Base-by-base conservation (phyloP, 148 eudicot genomes). In the Camellia lanceoleosa region DNA sequence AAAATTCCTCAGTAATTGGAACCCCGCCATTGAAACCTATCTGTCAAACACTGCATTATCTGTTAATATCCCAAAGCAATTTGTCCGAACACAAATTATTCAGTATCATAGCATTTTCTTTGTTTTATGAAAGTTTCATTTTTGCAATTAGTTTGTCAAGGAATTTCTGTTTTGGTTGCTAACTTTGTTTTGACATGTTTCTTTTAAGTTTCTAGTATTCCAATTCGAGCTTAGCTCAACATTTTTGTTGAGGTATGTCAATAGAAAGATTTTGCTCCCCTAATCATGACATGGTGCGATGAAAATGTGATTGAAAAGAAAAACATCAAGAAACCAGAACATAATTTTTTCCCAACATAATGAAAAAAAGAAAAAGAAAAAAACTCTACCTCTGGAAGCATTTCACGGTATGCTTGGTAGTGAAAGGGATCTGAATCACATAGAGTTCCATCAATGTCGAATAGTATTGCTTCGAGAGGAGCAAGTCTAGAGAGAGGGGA, bases 341-440 rank as follows among this genome's bases (percentile, higher is more conserved):
- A 49, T 9, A 18, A 1, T 15, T 68, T 43, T 16, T 41, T 66
- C 18, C 52, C 72, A 15, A 5, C 0, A 44, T 68, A 38, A 5
- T n/a, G 1, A 63, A 20, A n/a, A 63, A 65, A 38, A 71, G 78
- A n/a, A 5, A 20, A 56, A 59, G 15, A 12, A 74, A 13, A 49
- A 60, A 66, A 5, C 7, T 16, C 7, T 81, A 95, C 98, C 97
- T 93, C 93, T 75, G 41, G 86, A 86, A 95, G 97, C 97, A 93
- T 84, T 83, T 91, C 96, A 7, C 89, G 89, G 86, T 93, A 95
- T 51, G 98, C 98, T 62, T 79, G 49, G 69, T 82, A 76, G 73
- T 95, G 97, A 71, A 95, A 87, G 80, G 98, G 98, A 82, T 95
- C 98, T 68, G 98, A 84, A 87, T 95, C 98, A 77, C 97, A 95